These are phyloP conservation scores for Mycena rebaudengoi DNA, from an alignment of 768 basidiomycete species.

Conservation along the genomic window DNA sequence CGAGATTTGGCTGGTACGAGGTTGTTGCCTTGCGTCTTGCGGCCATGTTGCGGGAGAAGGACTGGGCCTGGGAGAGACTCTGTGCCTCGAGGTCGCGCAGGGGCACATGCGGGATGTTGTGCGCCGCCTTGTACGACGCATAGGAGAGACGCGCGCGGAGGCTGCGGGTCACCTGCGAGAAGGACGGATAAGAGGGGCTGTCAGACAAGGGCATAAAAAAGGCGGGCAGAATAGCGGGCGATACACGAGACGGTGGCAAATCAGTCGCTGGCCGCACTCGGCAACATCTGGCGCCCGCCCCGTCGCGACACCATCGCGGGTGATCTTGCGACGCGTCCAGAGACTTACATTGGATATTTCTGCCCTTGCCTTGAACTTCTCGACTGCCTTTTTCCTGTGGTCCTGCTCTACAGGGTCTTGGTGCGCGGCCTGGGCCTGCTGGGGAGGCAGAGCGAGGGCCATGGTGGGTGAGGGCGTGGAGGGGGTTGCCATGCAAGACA, in stretches of 20 bases:
- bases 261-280: not conserved
- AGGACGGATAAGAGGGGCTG: conserved; percentile 47
- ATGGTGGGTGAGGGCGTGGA: conserved; percentile 83
- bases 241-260: conserved; percentile 16
- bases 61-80: conserved; percentile 50
- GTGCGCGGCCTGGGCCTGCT: conserved; percentile 38
- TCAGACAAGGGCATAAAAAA: conserved; percentile 39
- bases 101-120: conserved; percentile 72
- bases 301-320: conserved; percentile 32
- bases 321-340: conserved; percentile 57
- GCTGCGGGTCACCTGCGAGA: conserved; percentile 76
- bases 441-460: conserved; percentile 61
- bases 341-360: conserved; percentile 81
- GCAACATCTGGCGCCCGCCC: not conserved
- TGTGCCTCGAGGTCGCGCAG: conserved; percentile 79
- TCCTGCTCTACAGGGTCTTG: conserved; percentile 62
- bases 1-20: conserved; percentile 27
- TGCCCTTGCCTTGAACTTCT: conserved; percentile 81
- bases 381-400: conserved; percentile 70
- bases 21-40: conserved; percentile 64
- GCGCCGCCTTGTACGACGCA: conserved; percentile 84
- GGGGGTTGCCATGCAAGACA: conserved; percentile 88
- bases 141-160: conserved; percentile 84
- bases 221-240: conserved; percentile 2
- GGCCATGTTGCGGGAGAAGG: conserved; percentile 61